Evolutionary conservation across 495 filamentous ascomycete genomes (phyloP), one percentile per base, ranked within the genome.

Genomic region (Neurospora intermedia): DNA sequence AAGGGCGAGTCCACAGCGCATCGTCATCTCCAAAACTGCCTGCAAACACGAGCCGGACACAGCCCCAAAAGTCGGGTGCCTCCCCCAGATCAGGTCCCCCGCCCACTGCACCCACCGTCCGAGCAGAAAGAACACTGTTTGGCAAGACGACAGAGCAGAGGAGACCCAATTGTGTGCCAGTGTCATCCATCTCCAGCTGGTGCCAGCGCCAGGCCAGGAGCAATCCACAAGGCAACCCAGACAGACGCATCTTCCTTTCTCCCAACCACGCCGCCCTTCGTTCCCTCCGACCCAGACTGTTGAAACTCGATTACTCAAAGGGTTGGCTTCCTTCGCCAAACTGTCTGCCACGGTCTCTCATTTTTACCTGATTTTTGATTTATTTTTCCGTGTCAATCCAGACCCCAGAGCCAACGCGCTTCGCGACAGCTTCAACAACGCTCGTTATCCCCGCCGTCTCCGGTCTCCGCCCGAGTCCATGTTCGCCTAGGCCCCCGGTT

Each of bases 381-480:
- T 18, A 66, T 18, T 66, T 66, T 35, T 18, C 31, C 18, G 54
- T 31, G 54, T 27, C 54, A 66, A 35, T 66, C 54, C 54, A 66
- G 54, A 66, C 54, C 15, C 54, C 54, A 66, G 54, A 35, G 54
- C 15, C 54, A 35, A 66, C 27, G 54, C 54, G 54, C 15, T 18
- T 66, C 54, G 54, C 54, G 54, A 66, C 54, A 66, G 13, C 27
- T 66, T 66, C 54, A 18, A 18, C 27, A 31, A 66, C 54, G 54
- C 54, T 38, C 54, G 54, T 18, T 62, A 62, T 62, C 6, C 27
- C 23, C 54, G 27, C 27, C 54, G 27, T 35, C 54, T 62, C 27
- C 54, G 15, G 54, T 62, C 54, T 62, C 45, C 75, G 18, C 70
- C 72, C 71, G 35, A 69, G 70, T 72, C 40, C 70, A 18, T 41